Evolutionary conservation across 2,329 filamentous ascomycete species (phyloP).

Genomic region (Thelonectria blattea): DNA sequence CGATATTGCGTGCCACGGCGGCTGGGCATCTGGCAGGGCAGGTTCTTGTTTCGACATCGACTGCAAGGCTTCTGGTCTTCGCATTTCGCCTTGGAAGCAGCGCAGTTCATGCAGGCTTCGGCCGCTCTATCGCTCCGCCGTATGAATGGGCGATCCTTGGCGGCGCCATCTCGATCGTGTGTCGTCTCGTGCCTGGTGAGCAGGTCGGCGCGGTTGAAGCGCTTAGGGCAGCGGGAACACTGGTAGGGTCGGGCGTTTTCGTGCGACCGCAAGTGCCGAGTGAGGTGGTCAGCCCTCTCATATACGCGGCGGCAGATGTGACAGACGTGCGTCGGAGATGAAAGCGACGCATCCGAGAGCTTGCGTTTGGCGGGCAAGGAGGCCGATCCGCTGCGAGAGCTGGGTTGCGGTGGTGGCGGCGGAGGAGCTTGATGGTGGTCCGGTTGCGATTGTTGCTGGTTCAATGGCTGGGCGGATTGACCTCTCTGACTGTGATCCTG

Average conservation of each 20-base stretch:
- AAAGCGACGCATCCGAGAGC: constrained; percentile 33
- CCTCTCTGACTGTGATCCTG: constrained; percentile 22
- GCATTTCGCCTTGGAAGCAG: constrained; percentile 37
- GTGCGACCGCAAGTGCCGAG: constrained; percentile 36
- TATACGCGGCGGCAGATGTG: constrained; percentile 38
- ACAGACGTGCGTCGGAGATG: constrained; percentile 37
- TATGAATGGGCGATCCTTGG: constrained; percentile 37
- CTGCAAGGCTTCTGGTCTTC: constrained; percentile 38
- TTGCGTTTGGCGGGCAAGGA: constrained; percentile 33
- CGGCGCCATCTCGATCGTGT: constrained; percentile 36
- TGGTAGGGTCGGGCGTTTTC: constrained; percentile 38
- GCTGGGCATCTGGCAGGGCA: constrained; percentile 36
- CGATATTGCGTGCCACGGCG: constrained; percentile 35
- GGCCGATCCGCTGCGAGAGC: constrained; percentile 22
- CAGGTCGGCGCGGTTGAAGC: constrained; percentile 37
- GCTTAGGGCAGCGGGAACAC: constrained; percentile 38
- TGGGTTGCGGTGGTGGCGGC: constrained; percentile 18
- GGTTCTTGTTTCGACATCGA: constrained; percentile 36
- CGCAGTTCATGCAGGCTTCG: constrained; percentile 38
- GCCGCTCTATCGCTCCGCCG: constrained; percentile 35
- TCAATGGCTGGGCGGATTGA: constrained; percentile 4
- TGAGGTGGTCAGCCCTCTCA: constrained; percentile 37
- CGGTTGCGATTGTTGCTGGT: constrained; percentile 24
- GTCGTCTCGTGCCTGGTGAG: constrained; percentile 37
- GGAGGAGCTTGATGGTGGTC: constrained; percentile 26